Evolutionary conservation across 129 eudicot genomes (phyloP).

Genomic region (Dittrichia graveolens): DNA sequence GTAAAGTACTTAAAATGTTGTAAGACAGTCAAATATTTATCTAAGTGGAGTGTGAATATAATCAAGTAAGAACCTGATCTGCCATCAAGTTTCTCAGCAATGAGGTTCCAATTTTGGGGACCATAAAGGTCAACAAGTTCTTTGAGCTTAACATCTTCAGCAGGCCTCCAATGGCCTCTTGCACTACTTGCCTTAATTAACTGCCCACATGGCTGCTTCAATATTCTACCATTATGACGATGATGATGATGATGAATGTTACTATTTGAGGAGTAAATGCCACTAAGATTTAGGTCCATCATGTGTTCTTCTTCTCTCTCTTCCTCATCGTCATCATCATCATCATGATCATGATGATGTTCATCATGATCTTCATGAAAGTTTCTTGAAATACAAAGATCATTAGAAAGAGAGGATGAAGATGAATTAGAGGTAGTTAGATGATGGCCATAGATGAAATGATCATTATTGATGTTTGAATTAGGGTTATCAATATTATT

Average conservation of each 20-base stretch:
- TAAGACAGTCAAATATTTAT: background rate
- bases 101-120: conserved; percentile 64
- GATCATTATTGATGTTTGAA: conserved; percentile 22
- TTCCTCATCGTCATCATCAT: background rate
- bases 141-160: conserved; percentile 59
- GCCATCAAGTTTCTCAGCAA: conserved; percentile 59
- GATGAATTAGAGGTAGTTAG: conserved; percentile 26
- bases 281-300: conserved; percentile 24
- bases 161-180: conserved; percentile 76
- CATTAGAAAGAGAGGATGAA: conserved; percentile 26
- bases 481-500: conserved; percentile 20
- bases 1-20: background rate
- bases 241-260: conserved; percentile 3
- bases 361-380: conserved; percentile 30
- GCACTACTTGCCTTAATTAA: conserved; percentile 32
- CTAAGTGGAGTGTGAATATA: background rate
- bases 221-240: conserved; percentile 9
- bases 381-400: conserved; percentile 24
- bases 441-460: conserved; percentile 15
- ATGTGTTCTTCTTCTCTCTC: conserved; percentile 3
- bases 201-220: conserved; percentile 21
- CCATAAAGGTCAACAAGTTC: conserved; percentile 58
- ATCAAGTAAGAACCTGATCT: conserved; percentile 47
- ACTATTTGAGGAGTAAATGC: conserved; percentile 19
- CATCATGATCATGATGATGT: conserved; percentile 18